Conservation (phyloP, 371 early-diverging fungal species). For the Syncephalastrum monosporum region DNA sequence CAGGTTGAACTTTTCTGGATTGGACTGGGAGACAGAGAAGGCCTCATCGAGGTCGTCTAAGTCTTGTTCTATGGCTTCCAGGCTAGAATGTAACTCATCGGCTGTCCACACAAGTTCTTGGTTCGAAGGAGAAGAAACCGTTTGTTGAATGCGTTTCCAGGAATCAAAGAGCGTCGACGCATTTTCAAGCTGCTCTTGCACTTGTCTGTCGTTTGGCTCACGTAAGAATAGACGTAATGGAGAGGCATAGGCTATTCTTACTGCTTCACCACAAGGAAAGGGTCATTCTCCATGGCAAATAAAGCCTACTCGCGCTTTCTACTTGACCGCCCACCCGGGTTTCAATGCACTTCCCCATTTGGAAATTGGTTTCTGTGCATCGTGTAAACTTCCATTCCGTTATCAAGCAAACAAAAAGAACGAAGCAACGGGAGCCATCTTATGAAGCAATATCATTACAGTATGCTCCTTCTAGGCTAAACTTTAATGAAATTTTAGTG, state of each 20-base stretch:
- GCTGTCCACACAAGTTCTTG: slow-evolving; percentile 63
- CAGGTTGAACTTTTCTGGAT: slow-evolving; percentile 53
- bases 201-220: slow-evolving; percentile 39
- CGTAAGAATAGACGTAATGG: background rate
- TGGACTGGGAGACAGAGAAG: slow-evolving; percentile 45
- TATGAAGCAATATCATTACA: too few species aligned
- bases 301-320: too few species aligned
- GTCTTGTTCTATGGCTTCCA: slow-evolving; percentile 55
- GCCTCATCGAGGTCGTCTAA: slow-evolving; percentile 62
- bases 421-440: too few species aligned
- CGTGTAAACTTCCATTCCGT: too few species aligned
- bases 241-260: slow-evolving; percentile 4
- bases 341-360: too few species aligned
- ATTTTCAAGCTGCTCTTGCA: slow-evolving; percentile 47
- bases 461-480: too few species aligned
- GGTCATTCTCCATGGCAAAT: slow-evolving; percentile 23
- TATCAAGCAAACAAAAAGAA: too few species aligned
- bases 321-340: too few species aligned
- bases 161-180: slow-evolving; percentile 53
- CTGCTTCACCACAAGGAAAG: slow-evolving; percentile 27
- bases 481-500: too few species aligned
- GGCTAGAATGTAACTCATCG: slow-evolving; percentile 49
- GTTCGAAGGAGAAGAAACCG: slow-evolving; percentile 61
- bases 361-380: too few species aligned
- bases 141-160: slow-evolving; percentile 64